Base-by-base conservation (phyloP, 805 yeast species). In the Metschnikowia orientalis region DNA sequence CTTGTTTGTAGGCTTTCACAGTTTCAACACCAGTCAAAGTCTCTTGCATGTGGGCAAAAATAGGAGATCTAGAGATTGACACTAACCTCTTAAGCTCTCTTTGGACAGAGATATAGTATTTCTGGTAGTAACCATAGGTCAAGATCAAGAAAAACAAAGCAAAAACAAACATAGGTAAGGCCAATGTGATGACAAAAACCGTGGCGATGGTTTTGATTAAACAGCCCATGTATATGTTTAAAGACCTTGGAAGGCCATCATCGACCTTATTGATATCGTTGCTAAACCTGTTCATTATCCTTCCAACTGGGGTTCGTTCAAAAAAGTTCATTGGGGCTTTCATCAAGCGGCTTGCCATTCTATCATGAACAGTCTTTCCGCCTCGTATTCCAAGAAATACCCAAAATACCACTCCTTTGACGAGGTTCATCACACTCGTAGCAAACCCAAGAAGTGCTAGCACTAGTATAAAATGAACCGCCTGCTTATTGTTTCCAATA, bases 101-200 rank as follows among this genome's bases (percentile, higher is more conserved):
- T 28, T 88, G 96, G 9, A 92, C 88, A 57, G 92, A 92, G 57
- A 96, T 71, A 54, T 82, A 88, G 56, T 69, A 81, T 30, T 64
- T 62, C 37, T 86, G 95, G 53, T 80, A 83, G 54, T 81, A 79
- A 28, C 73, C 54, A 57, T 86, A 87, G 30, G 85, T 53, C 19
- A 72, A 54, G 3, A 73, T 60, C 37, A 86, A 57, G 2, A 63
- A 37, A 1, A 59, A 56, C 23, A 77, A 67, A 9, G 78, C 58
- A 4, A 71, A 32, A 35, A 75, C 45, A 47, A 77, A 77, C 16
- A 61, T 45, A 5, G 87, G 87, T 64, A 79, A 61, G 9, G 66
- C 71, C 22, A 57, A 49, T 3, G 75, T 71, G 36, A 80, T 73
- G 28, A 80, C 68, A 1, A 59, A 55, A 18, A 79, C 52, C 0